Conservation (phyloP, 2,329 filamentous ascomycete species). For the Hawksworthiomyces lignivorus region DNA sequence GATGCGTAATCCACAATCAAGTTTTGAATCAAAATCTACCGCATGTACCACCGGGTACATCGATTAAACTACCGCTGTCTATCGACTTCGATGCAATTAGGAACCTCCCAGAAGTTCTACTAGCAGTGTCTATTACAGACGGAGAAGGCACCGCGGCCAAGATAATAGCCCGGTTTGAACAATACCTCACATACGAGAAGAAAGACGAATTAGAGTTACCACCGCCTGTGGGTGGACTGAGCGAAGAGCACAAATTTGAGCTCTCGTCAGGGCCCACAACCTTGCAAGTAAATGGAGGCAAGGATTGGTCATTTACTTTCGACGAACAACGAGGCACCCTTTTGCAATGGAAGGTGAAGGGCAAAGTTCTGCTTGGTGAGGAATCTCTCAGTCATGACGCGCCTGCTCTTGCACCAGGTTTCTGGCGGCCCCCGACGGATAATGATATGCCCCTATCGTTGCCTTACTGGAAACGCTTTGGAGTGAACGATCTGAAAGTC, state of each 20-base stretch:
- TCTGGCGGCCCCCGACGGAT: conserved; percentile 60
- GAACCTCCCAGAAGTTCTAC: conserved; percentile 2
- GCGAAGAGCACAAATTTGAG: conserved; percentile 19
- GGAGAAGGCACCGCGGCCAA: conserved; percentile 32
- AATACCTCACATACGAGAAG: conserved; percentile 27
- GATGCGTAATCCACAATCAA: too few species aligned
- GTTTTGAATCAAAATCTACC: too few species aligned
- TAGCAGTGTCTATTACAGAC: conserved; percentile 2
- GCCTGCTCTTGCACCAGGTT: conserved; percentile 35
- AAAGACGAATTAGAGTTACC: conserved; percentile 13
- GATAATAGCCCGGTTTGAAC: conserved; percentile 48
- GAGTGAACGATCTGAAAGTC: conserved; percentile 37
- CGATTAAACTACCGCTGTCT: too few species aligned
- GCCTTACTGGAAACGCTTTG: conserved; percentile 50
- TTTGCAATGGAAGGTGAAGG: conserved; percentile 31
- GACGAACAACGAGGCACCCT: conserved; percentile 37
- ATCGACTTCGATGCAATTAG: too few species aligned
- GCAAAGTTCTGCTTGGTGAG: conserved; percentile 27
- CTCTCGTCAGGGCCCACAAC: conserved; percentile 18
- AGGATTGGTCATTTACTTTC: conserved; percentile 33
- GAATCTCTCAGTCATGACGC: conserved; percentile 19
- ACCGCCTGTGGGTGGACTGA: conserved; percentile 12
- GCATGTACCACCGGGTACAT: too few species aligned
- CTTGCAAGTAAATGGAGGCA: conserved; percentile 10
- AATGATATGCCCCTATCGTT: conserved; percentile 51